Base-by-base conservation (phyloP, 2,329 filamentous ascomycete species). In the Apiospora marii region DNA sequence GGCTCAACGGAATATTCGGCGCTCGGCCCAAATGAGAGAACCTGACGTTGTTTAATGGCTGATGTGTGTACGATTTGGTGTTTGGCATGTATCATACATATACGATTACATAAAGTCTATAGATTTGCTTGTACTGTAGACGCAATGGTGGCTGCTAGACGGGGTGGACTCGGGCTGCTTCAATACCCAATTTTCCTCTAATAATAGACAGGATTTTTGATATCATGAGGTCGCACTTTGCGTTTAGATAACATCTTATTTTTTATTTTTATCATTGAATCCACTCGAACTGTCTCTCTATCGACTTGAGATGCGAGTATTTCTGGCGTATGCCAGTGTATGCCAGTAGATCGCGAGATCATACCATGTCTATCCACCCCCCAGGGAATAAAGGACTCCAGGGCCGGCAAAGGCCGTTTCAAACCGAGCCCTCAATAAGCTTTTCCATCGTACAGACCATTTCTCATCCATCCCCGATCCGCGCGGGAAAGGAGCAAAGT, bases 1-100 rank as follows among this genome's bases (percentile, higher is more conserved):
- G 80, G 80, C 67, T 81, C 1, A 81, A 81, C 27, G 34, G 44
- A 8, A 70, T 81, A 30, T 79, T 81, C 46, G 78, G 79, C 13
- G 70, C 76, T 14, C n/a, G 24, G 64, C 70, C 58, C 16, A n/a
- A n/a, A 37, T 4, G 5, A 41, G 34, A 24, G 34, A 24, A 13
- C 22, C 14, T n/a, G 13, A 3, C 19, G 4, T n/a, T 41, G 10
- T 14, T 24, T 13, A 41, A 30, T 30, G 3, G 10, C 10, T 14
- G 30, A 10, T 41, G 19, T 41, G 30, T 64, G 34, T 64, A 64
- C 41, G 58, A 64, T 64, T 22, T 37, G 19, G 16, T 61, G 53
- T 19, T 61, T 30, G 19, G 6, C 19, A 37, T 61, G 30, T 37
- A 37, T 61, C 22, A 30, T n/a, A 37, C 22, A 37, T 37, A 19